Percentiles rank a stretch among this genome's conserved stretches.
phyloP scores from a whole-genome alignment of 2,329 filamentous ascomycete species.

The Calcarisporium arbuscula region DNA sequence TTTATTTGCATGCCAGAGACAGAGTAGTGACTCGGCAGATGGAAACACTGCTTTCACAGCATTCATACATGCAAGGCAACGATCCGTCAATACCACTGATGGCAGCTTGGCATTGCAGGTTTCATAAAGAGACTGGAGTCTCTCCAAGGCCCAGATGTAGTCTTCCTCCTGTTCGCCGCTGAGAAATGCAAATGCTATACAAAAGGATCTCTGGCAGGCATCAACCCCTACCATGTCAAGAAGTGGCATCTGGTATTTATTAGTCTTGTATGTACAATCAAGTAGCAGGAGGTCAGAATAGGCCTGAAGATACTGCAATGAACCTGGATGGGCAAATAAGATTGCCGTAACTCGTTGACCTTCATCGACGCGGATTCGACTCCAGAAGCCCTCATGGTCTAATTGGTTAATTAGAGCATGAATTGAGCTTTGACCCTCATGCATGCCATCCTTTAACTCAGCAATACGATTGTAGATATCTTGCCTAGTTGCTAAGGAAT shows the following conservation, averaged over 20 bases:
- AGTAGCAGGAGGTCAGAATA: slow-evolving; percentile 15
- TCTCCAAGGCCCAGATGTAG: slow-evolving; percentile 14
- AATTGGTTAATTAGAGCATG: slow-evolving; percentile 15
- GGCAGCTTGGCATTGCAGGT: slow-evolving; percentile 4
- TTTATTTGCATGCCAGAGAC: slow-evolving; percentile 16
- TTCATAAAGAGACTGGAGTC: slow-evolving; percentile 12
- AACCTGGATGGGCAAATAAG: slow-evolving; percentile 17
- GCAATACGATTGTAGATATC: slow-evolving; percentile 16
- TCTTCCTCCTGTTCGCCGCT: slow-evolving; percentile 12
- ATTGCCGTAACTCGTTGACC: slow-evolving; percentile 13
- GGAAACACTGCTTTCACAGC: slow-evolving; percentile 10
- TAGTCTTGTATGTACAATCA: slow-evolving; percentile 18
- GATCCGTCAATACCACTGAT: slow-evolving; percentile 15
- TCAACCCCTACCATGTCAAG: slow-evolving; percentile 16
- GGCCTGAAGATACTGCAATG: slow-evolving; percentile 12
- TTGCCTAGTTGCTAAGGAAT: slow-evolving; percentile 11
- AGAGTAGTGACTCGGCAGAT: slow-evolving; percentile 10
- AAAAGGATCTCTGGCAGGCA: slow-evolving; percentile 14
- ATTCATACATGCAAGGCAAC: slow-evolving; percentile 15
- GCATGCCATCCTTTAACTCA: slow-evolving; percentile 6
- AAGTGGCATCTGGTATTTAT: slow-evolving; percentile 15
- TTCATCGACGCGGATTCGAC: slow-evolving; percentile 10
- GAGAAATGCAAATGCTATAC: slow-evolving; percentile 16
- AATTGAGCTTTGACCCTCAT: slow-evolving; percentile 14
- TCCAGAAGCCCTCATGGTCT: slow-evolving; percentile 14